These are phyloP conservation scores for Henckelia pumila DNA, from an alignment of 257 asterid species.

Conservation along the genomic window DNA sequence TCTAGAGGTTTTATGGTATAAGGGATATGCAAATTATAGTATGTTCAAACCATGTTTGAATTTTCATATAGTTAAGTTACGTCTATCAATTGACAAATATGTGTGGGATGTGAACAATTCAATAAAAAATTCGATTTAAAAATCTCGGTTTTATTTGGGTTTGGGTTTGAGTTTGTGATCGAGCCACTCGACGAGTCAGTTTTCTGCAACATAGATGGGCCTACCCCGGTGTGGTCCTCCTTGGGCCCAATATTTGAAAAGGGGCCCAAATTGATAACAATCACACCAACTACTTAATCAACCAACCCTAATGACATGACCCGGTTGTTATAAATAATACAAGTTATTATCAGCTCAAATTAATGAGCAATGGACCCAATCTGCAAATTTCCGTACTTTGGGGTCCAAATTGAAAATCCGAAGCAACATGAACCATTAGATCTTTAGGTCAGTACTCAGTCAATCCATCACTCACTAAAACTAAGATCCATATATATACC, in stretches of 20 bases:
- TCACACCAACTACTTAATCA: neutral
- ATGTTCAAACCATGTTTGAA: no score
- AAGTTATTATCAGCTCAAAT: no score
- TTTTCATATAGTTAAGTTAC: no score
- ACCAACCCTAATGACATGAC: neutral
- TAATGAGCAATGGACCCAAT: neutral
- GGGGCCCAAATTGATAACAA: neutral
- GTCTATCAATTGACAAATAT: no score
- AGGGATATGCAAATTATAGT: no score
- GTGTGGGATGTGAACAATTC: no score
- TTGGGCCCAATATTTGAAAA: neutral
- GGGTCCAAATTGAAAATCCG: neutral
- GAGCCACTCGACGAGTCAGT: neutral
- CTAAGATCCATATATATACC: neutral
- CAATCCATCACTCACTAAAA: neutral
- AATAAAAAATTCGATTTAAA: no score
- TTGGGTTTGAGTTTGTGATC: neutral
- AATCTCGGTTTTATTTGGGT: neutral
- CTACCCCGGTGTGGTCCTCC: neutral
- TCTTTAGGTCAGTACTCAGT: no score
- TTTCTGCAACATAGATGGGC: neutral
- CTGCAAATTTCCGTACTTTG: neutral
- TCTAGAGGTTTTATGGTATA: neutral
- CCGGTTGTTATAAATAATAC: neutral
- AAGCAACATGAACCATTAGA: neutral